Evolutionary conservation across 768 basidiomycete genomes (phyloP), one percentile per base, ranked within the genome.

Genomic region (Hygrophorus russula): DNA sequence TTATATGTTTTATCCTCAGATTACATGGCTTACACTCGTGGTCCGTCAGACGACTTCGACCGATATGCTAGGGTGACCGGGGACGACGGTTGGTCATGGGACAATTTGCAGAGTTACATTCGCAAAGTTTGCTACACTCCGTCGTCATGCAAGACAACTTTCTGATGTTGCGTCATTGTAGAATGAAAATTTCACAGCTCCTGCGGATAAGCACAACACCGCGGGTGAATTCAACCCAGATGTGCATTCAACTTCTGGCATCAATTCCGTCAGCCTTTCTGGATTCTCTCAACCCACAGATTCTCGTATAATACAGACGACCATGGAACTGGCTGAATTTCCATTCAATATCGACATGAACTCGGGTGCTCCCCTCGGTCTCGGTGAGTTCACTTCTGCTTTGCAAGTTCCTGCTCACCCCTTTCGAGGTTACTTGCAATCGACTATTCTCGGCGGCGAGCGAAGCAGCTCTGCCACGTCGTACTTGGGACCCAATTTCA

Each of bases 41-140:
- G 59, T 5, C 48, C 53, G 1, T 39, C 47, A 13, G 57, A 60
- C 5, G 60, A 61, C 33, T 61, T 35, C 20, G 51, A 60, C 29
- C 55, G 53, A 2, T 56, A 33, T 30, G 58, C 59, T 0, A 32
- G 20, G 0, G 35, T 57, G 29, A 51, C 57, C 6, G 56, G 53
- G 2, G 60, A 61, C 41, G 28, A 32, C 18, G 60, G 59, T 5
- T 61, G 60, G 60, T 56, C 56, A 28, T 61, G 60, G 60, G 42
- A 59, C 27, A 48, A 24, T 10, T 37, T 61, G 5, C 42, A 49
- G 27, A 55, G 46, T 13, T 60, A 58, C 41, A 49, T 59, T 33
- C 40, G 41, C 7, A 60, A 55, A 45, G 59, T 59, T 36, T 27
- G 4, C 39, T 24, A 11, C 2, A 18, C 31, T 14, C 15, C 18